Conservation (phyloP, 306 rosid genomes). For the Sicyos edulis region DNA sequence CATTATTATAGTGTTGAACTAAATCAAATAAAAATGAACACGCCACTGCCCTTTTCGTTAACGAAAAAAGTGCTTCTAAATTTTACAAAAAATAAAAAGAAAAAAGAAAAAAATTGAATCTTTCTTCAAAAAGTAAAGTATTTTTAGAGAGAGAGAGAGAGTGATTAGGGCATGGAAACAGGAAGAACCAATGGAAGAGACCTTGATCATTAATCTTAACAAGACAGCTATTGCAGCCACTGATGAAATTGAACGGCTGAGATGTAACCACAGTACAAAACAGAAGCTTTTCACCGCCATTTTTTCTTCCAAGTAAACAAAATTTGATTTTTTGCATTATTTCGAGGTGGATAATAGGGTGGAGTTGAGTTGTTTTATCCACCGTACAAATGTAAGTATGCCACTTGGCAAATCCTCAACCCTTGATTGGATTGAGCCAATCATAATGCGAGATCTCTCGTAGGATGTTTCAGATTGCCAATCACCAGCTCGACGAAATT, state of each 20-base stretch:
- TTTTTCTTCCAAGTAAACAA: not conserved
- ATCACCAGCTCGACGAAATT: conserved; percentile 80
- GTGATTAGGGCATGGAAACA: no score
- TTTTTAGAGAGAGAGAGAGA: no score
- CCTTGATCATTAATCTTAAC: conserved; percentile 50
- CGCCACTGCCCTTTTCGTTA: no score
- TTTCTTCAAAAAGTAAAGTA: not conserved
- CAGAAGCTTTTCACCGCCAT: conserved; percentile 26
- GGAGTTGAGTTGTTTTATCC: conserved; percentile 33
- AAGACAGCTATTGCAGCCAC: conserved; percentile 28
- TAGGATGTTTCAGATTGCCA: conserved; percentile 61
- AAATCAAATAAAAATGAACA: no score
- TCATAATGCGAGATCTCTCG: conserved; percentile 46
- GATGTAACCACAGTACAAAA: conserved; percentile 42
- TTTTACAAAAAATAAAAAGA: not conserved
- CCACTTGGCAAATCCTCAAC: conserved; percentile 15
- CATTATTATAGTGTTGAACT: no score
- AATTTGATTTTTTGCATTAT: not conserved
- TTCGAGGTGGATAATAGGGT: conserved; percentile 16
- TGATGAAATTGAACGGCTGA: conserved; percentile 46
- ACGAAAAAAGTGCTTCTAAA: not conserved
- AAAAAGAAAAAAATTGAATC: not conserved
- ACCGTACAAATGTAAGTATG: conserved; percentile 25
- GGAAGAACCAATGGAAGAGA: conserved; percentile 29
- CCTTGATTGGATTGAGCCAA: conserved; percentile 50